Base-by-base conservation (phyloP, 805 yeast species). In the Ogataea paradorogensis region DNA sequence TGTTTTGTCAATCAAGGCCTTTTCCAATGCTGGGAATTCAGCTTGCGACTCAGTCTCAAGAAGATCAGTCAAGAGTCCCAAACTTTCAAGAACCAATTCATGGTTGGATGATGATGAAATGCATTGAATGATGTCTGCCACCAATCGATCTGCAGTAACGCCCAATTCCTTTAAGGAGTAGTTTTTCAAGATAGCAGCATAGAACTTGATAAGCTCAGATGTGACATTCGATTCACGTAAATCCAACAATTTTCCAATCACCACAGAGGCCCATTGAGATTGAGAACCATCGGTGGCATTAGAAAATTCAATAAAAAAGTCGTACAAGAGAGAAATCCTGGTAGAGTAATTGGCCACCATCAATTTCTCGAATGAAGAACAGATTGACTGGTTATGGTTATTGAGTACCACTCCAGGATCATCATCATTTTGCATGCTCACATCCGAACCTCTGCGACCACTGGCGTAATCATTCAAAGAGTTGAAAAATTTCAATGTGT, bases 371-470 rank as follows among this genome's bases (percentile, higher is more conserved):
- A 58, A 45, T 5, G 32, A 20, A 4, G 48, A 48, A 33, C 60
- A 57, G 8, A 61, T 36, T 11, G 27, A n/a, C 1, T 35, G 29
- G 5, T 39, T 16, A 10, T 46, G 42, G 3, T 15, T 32, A 3
- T 32, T 16, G 15, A 64, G 39, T 4, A 41, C 30, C 2, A 43
- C 45, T 10, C 45, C 40, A 6, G 68, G 67, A 38, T 63, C 67
- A 26, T 50, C 59, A 13, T 53, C 60, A 4, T 47, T 40, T 32
- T 42, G 48, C 62, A 71, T 67, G 20, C 71, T 65, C 9, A 66
- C 65, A 49, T 69, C 74, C 3, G 76, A 69, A 10, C 52, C 52
- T 9, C 62, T 38, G 27, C 62, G 47, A 8, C 52, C 57, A 3
- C 32, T 24, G 5, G 57, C 46, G 22, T 43, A 38, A 8, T 50